A percentile compares a stretch with the other conserved stretches of the same genome.
These are phyloP conservation scores for Lobosporangium transversale DNA, from an alignment of 192 early-diverging fungal genomes.

Conservation along the genomic window DNA sequence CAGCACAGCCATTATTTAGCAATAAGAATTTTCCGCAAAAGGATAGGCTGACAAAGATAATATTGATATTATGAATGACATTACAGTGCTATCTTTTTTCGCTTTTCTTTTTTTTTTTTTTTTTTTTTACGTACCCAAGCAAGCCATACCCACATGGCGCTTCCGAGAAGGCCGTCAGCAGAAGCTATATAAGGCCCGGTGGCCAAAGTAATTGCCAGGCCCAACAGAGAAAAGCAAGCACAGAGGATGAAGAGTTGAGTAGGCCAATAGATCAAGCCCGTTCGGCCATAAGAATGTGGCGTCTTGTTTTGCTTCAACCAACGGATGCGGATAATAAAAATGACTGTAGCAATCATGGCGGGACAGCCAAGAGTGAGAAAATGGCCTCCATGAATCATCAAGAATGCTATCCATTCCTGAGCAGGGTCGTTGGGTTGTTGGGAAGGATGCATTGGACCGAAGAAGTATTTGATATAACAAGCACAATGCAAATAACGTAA, in stretches of 20 bases:
- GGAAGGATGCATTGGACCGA: background rate
- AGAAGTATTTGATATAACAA: background rate
- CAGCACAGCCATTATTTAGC: too few species aligned
- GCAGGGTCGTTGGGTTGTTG: slow-evolving; percentile 2
- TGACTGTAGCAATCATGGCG: slow-evolving; percentile 7
- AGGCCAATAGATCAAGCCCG: slow-evolving; percentile 32
- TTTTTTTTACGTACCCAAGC: slow-evolving; percentile 25
- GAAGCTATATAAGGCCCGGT: slow-evolving; percentile 19
- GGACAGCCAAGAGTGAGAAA: slow-evolving; percentile 16
- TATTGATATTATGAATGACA: too few species aligned
- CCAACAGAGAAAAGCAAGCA: slow-evolving; percentile 4
- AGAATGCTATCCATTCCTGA: slow-evolving; percentile 17
- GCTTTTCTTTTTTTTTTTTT: too few species aligned
- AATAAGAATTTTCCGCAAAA: too few species aligned
- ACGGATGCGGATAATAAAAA: slow-evolving; percentile 10
- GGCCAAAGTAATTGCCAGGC: slow-evolving; percentile 14
- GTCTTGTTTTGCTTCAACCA: slow-evolving; percentile 10
- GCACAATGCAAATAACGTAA: too few species aligned
- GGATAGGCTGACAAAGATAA: too few species aligned
- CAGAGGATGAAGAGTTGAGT: slow-evolving; percentile 15
- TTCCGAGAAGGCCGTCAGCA: slow-evolving; percentile 27
- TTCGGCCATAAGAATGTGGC: slow-evolving; percentile 33
- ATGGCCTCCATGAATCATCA: slow-evolving; percentile 22
- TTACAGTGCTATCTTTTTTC: too few species aligned
- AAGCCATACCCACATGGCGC: slow-evolving; percentile 9